Conservation (phyloP, 257 asterid species). For the Verbascum thapsus region DNA sequence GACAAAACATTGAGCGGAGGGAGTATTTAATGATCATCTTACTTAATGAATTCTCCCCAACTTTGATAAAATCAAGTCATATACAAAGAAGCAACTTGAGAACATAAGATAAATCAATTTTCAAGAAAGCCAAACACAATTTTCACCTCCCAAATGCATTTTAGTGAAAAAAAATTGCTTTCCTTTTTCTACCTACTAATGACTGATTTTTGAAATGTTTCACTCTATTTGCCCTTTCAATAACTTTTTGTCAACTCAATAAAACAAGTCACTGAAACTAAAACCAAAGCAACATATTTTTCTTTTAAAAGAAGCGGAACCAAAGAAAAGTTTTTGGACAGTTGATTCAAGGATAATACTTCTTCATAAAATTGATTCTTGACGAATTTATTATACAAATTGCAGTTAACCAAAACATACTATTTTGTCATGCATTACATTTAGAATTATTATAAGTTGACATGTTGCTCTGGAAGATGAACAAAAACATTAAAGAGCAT, state of each 20-base stretch:
- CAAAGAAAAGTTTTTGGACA: not conserved
- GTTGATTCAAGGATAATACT: not conserved
- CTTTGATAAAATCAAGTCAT: too few relatives aligned
- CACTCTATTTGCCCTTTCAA: not conserved
- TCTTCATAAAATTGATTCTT: not conserved
- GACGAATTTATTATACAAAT: not conserved
- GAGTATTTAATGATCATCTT: too few relatives aligned
- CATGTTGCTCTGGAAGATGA: not conserved
- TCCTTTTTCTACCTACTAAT: not conserved
- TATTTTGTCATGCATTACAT: not conserved
- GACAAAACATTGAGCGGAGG: too few relatives aligned
- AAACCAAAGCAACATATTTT: not conserved
- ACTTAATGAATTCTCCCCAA: too few relatives aligned
- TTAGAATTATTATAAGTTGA: not conserved
- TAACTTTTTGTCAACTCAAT: not conserved
- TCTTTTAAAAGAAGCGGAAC: too few relatives aligned
- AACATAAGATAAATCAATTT: constrained; percentile 4
- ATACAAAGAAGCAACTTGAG: not conserved
- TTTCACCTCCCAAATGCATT: constrained; percentile 20
- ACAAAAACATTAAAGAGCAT: not conserved
- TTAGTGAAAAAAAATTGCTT: not conserved
- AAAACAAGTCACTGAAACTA: not conserved
- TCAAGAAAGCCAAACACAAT: not conserved
- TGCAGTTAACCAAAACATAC: constrained; percentile 19
- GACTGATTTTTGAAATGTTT: not conserved